Conservation (phyloP, 768 basidiomycete genomes). For the Tulasnella sp. region DNA sequence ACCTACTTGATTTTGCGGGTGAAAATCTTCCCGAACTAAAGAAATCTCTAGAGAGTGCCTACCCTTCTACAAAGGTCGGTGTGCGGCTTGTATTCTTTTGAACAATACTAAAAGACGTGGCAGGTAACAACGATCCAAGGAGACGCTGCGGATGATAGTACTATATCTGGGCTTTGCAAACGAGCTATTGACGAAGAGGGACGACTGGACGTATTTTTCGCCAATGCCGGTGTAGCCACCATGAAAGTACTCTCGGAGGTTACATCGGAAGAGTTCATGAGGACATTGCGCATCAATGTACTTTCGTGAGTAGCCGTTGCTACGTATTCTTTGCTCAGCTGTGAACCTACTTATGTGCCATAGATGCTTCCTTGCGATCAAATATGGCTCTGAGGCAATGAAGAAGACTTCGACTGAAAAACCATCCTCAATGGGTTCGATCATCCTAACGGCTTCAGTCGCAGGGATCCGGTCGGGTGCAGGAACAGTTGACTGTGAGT, state of each 20-base stretch:
- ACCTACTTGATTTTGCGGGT: conserved; percentile 46
- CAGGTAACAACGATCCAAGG: conserved; percentile 68
- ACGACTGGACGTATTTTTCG: conserved; percentile 84
- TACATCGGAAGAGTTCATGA: conserved; percentile 53
- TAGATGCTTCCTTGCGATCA: conserved; percentile 82
- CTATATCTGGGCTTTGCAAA: conserved; percentile 55
- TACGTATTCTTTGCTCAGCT: conserved; percentile 2
- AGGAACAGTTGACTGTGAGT: conserved; percentile 67
- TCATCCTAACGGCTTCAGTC: conserved; percentile 31
- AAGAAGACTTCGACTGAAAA: conserved; percentile 27
- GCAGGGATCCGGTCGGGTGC: conserved; percentile 76
- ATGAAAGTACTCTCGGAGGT: conserved; percentile 36
- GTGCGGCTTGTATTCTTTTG: conserved; percentile 52
- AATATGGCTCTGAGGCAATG: conserved; percentile 78
- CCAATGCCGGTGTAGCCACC: conserved; percentile 59
- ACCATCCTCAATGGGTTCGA: conserved; percentile 10
- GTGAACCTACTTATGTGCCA: not conserved
- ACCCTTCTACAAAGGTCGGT: conserved; percentile 66
- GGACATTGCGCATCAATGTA: conserved; percentile 63
- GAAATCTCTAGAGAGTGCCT: conserved; percentile 47
- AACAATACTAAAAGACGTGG: conserved; percentile 56
- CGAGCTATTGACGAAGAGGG: conserved; percentile 70
- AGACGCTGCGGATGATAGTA: conserved; percentile 72
- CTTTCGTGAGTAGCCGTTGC: conserved; percentile 34
- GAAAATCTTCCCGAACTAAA: conserved; percentile 60